Evolutionary conservation across 169 alveolate species (phyloP).

Genomic region (Eimeria brunetti): DNA sequence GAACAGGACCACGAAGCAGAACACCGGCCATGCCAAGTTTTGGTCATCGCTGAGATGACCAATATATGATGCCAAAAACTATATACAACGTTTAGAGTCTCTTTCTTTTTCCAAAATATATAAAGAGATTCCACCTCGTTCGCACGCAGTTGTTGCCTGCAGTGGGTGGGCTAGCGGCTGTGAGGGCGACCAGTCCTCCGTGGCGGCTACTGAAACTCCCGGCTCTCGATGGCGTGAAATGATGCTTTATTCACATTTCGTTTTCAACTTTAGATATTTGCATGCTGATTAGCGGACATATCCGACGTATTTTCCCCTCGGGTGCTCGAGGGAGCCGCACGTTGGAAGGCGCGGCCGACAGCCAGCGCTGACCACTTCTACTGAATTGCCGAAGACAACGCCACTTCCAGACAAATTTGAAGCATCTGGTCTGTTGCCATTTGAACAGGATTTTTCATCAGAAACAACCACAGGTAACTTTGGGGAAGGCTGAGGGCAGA

Average conservation of each 20-base stretch:
- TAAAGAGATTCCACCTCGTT: not conserved
- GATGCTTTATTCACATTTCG: not conserved
- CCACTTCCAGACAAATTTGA: not conserved
- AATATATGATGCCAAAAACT: not conserved
- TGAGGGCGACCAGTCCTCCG: conserved; percentile 49
- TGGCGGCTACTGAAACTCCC: not conserved
- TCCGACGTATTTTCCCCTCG: conserved; percentile 4
- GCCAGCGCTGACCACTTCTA: not conserved
- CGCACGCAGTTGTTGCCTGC: not conserved
- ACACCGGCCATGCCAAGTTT: not conserved
- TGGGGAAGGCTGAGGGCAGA: not conserved
- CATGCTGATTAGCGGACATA: not conserved
- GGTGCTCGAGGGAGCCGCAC: conserved; percentile 48
- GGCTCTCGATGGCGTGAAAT: not conserved
- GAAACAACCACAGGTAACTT: not conserved
- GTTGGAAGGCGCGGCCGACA: conserved; percentile 66
- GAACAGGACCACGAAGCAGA: conserved; percentile 2
- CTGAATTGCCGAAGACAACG: not conserved
- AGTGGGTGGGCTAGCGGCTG: conserved; percentile 43
- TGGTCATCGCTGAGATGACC: not conserved
- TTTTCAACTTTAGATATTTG: not conserved
- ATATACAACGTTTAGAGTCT: not conserved
- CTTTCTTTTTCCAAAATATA: not conserved
- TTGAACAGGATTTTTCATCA: not conserved
- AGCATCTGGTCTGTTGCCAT: not conserved